These are phyloP conservation scores for Breynia disticha DNA, from an alignment of 441 rosid species.

Conservation along the genomic window DNA sequence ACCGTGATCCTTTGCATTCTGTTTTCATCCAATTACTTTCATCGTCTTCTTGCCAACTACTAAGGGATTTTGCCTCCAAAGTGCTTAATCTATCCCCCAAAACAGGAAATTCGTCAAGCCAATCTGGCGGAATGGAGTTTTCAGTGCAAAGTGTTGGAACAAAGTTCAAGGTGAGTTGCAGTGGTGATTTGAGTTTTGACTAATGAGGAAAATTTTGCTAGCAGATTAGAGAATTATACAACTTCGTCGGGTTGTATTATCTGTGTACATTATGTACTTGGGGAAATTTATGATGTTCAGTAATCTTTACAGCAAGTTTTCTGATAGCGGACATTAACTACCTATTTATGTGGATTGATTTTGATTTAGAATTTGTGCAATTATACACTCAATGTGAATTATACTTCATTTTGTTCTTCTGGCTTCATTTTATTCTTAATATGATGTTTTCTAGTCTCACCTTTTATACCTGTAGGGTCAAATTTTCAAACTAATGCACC, in stretches of 20 bases:
- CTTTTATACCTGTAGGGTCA: constrained; percentile 45
- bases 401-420: background rate
- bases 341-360: background rate
- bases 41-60: constrained; percentile 51
- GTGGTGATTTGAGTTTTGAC: background rate
- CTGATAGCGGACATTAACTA: background rate
- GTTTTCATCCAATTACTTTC: constrained; percentile 60
- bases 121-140: constrained; percentile 26
- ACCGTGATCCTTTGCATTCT: constrained; percentile 61
- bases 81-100: constrained; percentile 28
- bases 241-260: no score
- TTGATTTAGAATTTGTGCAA: background rate
- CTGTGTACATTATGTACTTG: background rate
- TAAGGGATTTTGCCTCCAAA: constrained; percentile 41
- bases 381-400: background rate
- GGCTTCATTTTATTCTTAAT: constrained; percentile 5
- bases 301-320: background rate
- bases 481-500: constrained; percentile 85
- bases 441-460: constrained; percentile 2
- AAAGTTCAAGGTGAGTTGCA: constrained; percentile 65
- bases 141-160: constrained; percentile 61
- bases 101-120: constrained; percentile 22
- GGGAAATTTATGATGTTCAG: constrained; percentile 2
- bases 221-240: no score
- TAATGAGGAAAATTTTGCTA: background rate